phyloP scores from a whole-genome alignment of 2,329 filamentous ascomycete species.

The Cytospora chrysosperma region DNA sequence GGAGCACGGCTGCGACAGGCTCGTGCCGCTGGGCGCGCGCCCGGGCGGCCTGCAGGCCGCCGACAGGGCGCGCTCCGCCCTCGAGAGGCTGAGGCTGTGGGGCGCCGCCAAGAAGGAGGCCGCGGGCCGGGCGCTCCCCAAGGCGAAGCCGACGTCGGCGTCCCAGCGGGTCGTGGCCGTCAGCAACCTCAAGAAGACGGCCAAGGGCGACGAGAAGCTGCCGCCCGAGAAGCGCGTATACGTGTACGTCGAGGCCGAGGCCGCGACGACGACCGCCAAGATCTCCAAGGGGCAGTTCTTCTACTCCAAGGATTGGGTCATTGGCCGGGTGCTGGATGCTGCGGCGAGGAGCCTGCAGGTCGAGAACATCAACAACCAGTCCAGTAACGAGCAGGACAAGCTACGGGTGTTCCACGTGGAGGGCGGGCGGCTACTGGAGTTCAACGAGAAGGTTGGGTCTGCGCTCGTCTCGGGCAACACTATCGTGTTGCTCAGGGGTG shows the following conservation, averaged over 20 bases:
- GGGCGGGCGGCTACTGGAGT: slow-evolving; percentile 81
- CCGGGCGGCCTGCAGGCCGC: slow-evolving; percentile 44
- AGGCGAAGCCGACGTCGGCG: slow-evolving; percentile 61
- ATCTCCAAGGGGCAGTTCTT: slow-evolving; percentile 79
- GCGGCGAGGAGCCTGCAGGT: slow-evolving; percentile 77
- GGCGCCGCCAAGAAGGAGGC: slow-evolving; percentile 69
- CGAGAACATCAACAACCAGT: slow-evolving; percentile 80
- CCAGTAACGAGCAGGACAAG: slow-evolving; percentile 72
- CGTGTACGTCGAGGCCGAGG: slow-evolving; percentile 84
- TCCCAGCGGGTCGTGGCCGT: slow-evolving; percentile 67
- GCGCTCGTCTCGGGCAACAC: slow-evolving; percentile 80
- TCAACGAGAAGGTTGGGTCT: slow-evolving; percentile 78
- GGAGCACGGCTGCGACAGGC: slow-evolving; percentile 81
- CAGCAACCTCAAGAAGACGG: slow-evolving; percentile 77
- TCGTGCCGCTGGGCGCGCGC: slow-evolving; percentile 58
- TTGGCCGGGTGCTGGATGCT: slow-evolving; percentile 77
- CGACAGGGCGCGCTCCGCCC: slow-evolving; percentile 69
- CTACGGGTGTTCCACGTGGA: slow-evolving; percentile 92
- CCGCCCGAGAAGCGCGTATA: slow-evolving; percentile 84
- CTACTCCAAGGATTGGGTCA: slow-evolving; percentile 82
- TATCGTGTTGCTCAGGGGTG: slow-evolving; percentile 81
- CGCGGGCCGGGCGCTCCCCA: slow-evolving; percentile 58
- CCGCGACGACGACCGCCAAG: slow-evolving; percentile 79
- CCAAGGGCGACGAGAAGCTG: slow-evolving; percentile 86
- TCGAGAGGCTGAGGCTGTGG: slow-evolving; percentile 79